Conservation (phyloP, 345 rosid genomes). For the Anacardium occidentale region DNA sequence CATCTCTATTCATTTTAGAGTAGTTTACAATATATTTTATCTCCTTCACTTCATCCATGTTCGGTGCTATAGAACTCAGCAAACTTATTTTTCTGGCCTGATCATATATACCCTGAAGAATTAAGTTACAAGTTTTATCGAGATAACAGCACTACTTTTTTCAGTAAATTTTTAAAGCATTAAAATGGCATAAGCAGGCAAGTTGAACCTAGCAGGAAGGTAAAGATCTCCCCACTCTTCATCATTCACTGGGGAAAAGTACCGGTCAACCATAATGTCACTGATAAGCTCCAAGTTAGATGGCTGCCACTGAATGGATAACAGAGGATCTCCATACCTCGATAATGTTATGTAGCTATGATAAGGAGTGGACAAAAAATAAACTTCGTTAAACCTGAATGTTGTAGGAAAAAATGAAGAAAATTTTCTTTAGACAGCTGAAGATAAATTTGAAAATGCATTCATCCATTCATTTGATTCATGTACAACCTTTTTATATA, state of each 20-base stretch:
- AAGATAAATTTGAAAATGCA: too few species aligned
- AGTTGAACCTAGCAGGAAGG: slow-evolving; percentile 53
- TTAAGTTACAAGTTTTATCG: background rate
- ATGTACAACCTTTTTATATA: too few species aligned
- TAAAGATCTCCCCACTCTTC: slow-evolving; percentile 66
- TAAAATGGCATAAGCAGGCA: slow-evolving; percentile 52
- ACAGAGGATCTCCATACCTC: background rate
- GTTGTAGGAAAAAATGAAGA: too few species aligned
- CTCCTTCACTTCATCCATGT: background rate
- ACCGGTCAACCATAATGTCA: slow-evolving; percentile 55
- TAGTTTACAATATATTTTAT: background rate
- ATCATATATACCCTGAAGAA: background rate
- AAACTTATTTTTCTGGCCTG: slow-evolving; percentile 7
- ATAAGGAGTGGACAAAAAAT: too few species aligned
- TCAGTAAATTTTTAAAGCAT: slow-evolving; percentile 46
- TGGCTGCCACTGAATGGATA: slow-evolving; percentile 70
- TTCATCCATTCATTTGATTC: too few species aligned
- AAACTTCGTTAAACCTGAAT: too few species aligned
- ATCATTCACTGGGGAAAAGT: slow-evolving; percentile 56
- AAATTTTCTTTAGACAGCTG: too few species aligned
- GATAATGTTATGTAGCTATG: too few species aligned
- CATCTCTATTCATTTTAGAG: background rate
- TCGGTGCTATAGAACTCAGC: background rate
- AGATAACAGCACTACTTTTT: background rate
- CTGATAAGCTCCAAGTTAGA: slow-evolving; percentile 54